phyloP scores from a whole-genome alignment of 306 rosid species.

The Quercus gilva region DNA sequence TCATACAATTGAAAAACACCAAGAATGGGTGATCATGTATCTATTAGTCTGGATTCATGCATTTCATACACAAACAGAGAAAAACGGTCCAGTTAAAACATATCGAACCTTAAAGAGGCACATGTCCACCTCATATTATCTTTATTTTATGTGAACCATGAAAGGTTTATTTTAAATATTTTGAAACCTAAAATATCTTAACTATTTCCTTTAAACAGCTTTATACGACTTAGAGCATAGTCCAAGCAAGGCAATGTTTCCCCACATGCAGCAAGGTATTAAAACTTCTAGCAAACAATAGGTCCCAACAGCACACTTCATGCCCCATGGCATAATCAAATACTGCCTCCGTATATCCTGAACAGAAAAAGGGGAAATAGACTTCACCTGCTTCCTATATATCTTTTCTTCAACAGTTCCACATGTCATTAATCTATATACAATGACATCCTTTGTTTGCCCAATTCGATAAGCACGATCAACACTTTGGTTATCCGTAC shows the following conservation, averaged over 20 bases:
- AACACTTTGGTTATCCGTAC: constrained; percentile 94
- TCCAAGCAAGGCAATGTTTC: not conserved
- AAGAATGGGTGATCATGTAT: not conserved
- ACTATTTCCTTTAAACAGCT: not conserved
- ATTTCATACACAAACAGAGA: not conserved
- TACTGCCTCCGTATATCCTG: not conserved
- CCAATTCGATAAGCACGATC: constrained; percentile 98
- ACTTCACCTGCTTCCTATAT: constrained; percentile 81
- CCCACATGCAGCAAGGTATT: not conserved
- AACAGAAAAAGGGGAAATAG: not conserved
- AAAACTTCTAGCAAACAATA: not conserved
- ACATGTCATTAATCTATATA: constrained; percentile 88
- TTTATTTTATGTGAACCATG: not conserved
- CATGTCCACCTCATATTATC: not conserved
- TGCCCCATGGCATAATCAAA: not conserved
- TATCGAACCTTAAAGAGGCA: no score
- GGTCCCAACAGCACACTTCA: not conserved
- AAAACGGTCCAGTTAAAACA: not conserved
- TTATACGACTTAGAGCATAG: not conserved
- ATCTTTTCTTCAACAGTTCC: constrained; percentile 99
- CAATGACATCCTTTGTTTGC: constrained; percentile 83
- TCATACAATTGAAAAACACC: not conserved
- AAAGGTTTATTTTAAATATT: not conserved
- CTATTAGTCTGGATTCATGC: not conserved
- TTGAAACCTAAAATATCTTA: not conserved